A percentile compares a stretch with the other conserved stretches of the same genome.
These are phyloP conservation scores for Musa troglodytarum DNA, from an alignment of 176 grass and related monocot species.

Conservation along the genomic window DNA sequence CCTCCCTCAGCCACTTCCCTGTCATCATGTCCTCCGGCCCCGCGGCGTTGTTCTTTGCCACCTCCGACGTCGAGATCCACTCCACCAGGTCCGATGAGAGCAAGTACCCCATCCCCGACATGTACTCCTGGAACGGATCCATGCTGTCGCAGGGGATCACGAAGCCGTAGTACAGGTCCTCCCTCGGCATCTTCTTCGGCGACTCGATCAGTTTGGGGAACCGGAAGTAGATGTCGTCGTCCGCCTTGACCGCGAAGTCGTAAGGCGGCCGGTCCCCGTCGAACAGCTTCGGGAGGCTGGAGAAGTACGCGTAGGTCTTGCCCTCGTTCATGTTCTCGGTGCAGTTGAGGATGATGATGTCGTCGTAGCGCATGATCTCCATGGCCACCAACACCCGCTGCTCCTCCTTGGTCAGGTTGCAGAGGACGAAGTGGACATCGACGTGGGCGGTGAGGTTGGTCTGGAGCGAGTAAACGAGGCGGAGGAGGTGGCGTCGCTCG, in stretches of 20 bases:
- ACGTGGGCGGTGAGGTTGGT: neutral
- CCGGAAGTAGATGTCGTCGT: neutral
- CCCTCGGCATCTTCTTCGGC: neutral
- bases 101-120: neutral
- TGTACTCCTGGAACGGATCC: neutral
- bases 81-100: constrained; percentile 3
- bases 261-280: neutral
- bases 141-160: neutral
- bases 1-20: neutral
- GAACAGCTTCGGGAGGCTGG: neutral
- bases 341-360: constrained; percentile 13
- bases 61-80: neutral
- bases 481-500: constrained; percentile 5
- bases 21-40: neutral
- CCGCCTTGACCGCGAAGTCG: constrained; percentile 1
- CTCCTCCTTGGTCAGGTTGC: constrained; percentile 8
- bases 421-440: constrained; percentile 5
- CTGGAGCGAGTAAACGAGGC: neutral
- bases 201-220: neutral
- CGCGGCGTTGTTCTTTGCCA: neutral
- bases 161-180: neutral
- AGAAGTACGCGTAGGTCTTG: constrained; percentile 3
- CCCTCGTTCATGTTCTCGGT: constrained; percentile 4
- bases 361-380: constrained; percentile 3
- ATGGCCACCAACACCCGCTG: constrained; percentile 1